Evolutionary conservation across 1,139 yeast genomes (phyloP), one percentile per base, ranked within the genome.

Genomic region (Hemisphaericaspora xylofermentans): DNA sequence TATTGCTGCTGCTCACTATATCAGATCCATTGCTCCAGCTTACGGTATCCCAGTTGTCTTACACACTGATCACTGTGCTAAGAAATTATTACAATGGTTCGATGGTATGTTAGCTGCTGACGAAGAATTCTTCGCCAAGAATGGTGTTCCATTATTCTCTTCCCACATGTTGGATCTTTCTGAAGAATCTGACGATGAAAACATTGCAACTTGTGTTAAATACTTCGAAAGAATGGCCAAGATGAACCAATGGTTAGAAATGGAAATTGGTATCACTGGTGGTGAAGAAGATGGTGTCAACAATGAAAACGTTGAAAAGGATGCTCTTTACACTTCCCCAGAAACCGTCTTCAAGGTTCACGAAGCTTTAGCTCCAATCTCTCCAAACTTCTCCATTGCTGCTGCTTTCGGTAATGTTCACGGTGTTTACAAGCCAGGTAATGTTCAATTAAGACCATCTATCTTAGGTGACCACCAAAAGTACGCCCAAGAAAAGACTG

Each of bases 271-370:
- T 82, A 93, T 93, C 82, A 94, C 98, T 66, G 98, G 98, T 76
- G 98, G 98, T 84, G 98, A 93, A 78, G 98, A 93, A 77, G 99
- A 93, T 67, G 99, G 99, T 83, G 98, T 94, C 62, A 94, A 93
- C 84, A 94, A 93, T 81, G 94, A 91, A 73, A 79, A 82, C 69
- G 97, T 88, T 54, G 82, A 82, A 67, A 84, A 86, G 73, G 89
- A 87, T 54, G 71, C 86, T 53, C 79, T 93, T 61, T 94, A 93
- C 85, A 93, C 99, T 57, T 81, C 84, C 60, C 93, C 99, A 63
- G 96, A 87, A 74, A 94, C 96, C 58, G 96, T 93, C 45, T 94
- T 70, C 76, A 82, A 80, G 56, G 98, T 93, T 60, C 78, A 88
- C 82, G 76, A 87, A 72, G 96, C 96, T 46, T 80, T 93, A 59